A percentile compares a stretch with the other conserved stretches of the same genome.
These are phyloP conservation scores for Pyricularia sp. DNA, from an alignment of 2,329 filamentous ascomycete species.

Conservation along the genomic window DNA sequence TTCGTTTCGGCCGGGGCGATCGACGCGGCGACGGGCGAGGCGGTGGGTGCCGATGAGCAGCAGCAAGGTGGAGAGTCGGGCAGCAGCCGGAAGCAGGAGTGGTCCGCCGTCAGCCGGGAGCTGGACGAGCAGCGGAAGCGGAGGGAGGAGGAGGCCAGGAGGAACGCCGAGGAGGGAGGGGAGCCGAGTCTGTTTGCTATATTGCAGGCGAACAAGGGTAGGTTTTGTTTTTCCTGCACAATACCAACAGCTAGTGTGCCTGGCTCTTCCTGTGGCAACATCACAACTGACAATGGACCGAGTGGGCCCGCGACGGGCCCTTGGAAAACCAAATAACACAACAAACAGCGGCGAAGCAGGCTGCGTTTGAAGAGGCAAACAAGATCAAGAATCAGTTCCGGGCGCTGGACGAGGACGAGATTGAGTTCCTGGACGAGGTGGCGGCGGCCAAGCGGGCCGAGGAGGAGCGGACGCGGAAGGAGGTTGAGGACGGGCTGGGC, in stretches of 20 bases:
- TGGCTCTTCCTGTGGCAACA: neutral
- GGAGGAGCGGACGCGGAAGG: constrained; percentile 42
- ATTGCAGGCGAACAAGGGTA: constrained; percentile 75
- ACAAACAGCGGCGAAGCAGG: constrained; percentile 62
- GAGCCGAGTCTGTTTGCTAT: constrained; percentile 64
- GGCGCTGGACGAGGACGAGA: constrained; percentile 68
- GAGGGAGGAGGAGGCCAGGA: constrained; percentile 40
- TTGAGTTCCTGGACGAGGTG: constrained; percentile 62
- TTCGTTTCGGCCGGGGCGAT: constrained; percentile 49
- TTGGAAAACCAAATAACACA: neutral
- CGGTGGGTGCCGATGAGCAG: constrained; percentile 7
- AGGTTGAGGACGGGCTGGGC: constrained; percentile 47
- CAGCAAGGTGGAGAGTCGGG: neutral
- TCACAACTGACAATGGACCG: neutral
- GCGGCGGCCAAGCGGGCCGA: constrained; percentile 36
- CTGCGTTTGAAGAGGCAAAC: constrained; percentile 67
- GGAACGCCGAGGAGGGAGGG: constrained; percentile 27
- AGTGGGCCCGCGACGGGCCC: no score
- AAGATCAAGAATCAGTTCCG: constrained; percentile 69
- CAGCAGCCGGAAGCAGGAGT: constrained; percentile 32
- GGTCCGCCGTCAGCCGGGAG: constrained; percentile 55
- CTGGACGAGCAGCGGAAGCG: constrained; percentile 50
- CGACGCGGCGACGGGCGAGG: constrained; percentile 23
- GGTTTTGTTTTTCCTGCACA: constrained; percentile 2
- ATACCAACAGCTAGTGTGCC: no score